Evolutionary conservation across 495 filamentous ascomycete species (phyloP), one percentile per base, ranked within the genome.

Genomic region (Cenococcum geophilum): DNA sequence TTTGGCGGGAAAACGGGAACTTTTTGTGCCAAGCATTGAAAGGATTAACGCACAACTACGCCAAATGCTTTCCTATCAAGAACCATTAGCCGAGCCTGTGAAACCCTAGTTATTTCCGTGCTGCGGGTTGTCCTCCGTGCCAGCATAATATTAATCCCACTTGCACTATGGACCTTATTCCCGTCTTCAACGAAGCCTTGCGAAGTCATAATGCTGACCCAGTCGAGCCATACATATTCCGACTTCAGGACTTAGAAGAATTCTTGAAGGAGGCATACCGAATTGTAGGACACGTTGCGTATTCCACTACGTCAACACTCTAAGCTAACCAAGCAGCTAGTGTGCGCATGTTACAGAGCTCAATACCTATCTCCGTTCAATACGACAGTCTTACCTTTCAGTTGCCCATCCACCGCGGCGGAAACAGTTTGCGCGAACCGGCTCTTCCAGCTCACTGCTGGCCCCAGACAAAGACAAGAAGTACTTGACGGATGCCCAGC

Each of bases 221-320:
- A 5, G 74, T 78, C 12, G 69, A 71, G 40, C 71, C 69, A 23
- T 67, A 73, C 32, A 66, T 71, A 21, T 76, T 73, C 54, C 72
- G 73, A 52, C 69, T 80, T 6, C 72, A 81, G 37, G 76, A 74
- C 42, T 77, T 88, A 54, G 90, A 97, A 71, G 88, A 89, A 75
- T 98, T 97, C 72, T 80, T 98, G 35, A 92, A 93, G 74, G 95
- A 97, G 77, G 93, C 93, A 51, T 90, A 96, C 75, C 82, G 86
- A 74, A 98, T 98, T 68, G 93, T 95, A 75, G 70, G 84, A 55
- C 59, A 60, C 66, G 62, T 65, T 64, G 45, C 63, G 16, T 16
- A 25, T 21, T 21, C 42, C 1, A 14, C 12, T 27, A 10, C 32
- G 37, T 23, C 23, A 36, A 21, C 2, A 53, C 55, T 53, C 52